phyloP scores from a whole-genome alignment of 2,329 filamentous ascomycete species.

The Fusarium odoratissimum region DNA sequence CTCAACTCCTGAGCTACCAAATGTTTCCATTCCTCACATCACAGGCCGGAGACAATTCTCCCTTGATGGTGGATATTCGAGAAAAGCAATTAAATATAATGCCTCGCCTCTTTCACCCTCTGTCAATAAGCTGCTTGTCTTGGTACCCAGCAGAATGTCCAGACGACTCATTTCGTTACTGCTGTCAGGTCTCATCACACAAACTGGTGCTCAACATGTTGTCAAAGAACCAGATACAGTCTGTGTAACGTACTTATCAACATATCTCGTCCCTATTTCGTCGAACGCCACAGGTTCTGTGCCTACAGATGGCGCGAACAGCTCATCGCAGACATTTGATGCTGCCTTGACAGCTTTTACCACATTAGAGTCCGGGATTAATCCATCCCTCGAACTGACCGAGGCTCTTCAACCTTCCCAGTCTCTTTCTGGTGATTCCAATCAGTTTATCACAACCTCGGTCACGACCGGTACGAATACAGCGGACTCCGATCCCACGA shows the following conservation, averaged over 20 bases:
- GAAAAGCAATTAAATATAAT: accelerated
- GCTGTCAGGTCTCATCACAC: background rate
- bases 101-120: accelerated
- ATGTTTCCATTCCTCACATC: background rate
- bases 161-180: background rate
- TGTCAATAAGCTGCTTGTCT: background rate
- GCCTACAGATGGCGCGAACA: background rate
- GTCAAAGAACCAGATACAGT: background rate
- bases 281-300: too few relatives aligned
- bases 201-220: accelerated
- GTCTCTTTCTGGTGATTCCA: background rate
- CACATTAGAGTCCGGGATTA: background rate
- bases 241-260: background rate
- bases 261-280: background rate
- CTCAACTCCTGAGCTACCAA: background rate
- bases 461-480: background rate
- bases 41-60: background rate
- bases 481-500: background rate
- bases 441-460: accelerated
- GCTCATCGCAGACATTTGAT: too few relatives aligned
- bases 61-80: accelerated
- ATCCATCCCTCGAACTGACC: accelerated
- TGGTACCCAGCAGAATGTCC: background rate
- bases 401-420: too few relatives aligned
- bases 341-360: background rate